phyloP scores from a whole-genome alignment of 2,329 filamentous ascomycete genomes.

The Monilinia laxa region DNA sequence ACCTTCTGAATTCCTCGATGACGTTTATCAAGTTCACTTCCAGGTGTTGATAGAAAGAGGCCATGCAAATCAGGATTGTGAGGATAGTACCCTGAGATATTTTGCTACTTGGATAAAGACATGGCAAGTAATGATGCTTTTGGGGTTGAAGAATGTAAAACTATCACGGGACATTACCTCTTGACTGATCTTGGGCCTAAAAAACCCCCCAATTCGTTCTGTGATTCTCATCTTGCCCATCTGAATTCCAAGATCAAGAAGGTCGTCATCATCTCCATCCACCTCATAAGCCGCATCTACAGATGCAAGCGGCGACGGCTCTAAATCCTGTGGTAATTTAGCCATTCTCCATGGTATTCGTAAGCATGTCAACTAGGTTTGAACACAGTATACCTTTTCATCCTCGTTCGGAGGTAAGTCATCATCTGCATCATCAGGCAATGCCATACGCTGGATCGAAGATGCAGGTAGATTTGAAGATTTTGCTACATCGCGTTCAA shows the following conservation, averaged over 20 bases:
- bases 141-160: constrained; percentile 37
- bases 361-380: not conserved
- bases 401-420: constrained; percentile 48
- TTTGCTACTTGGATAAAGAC: not conserved
- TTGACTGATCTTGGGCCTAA: constrained; percentile 67
- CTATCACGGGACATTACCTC: constrained; percentile 53
- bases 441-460: constrained; percentile 29
- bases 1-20: no score
- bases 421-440: constrained; percentile 52
- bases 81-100: constrained; percentile 31
- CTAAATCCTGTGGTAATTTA: constrained; percentile 47
- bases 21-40: not conserved
- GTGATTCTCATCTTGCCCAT: constrained; percentile 72
- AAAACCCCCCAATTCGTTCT: constrained; percentile 71
- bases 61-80: not conserved
- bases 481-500: constrained; percentile 66
- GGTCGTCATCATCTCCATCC: constrained; percentile 61
- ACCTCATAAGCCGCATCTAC: constrained; percentile 69
- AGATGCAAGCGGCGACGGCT: constrained; percentile 61
- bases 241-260: constrained; percentile 70
- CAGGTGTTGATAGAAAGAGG: not conserved
- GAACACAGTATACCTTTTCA: constrained; percentile 46
- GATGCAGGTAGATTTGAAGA: constrained; percentile 34
- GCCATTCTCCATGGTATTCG: not conserved
- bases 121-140: not conserved